Percentiles rank a stretch among this genome's conserved stretches.
Evolutionary conservation across 2,329 filamentous ascomycete genomes (phyloP).

Genomic region (Nemania sp.): DNA sequence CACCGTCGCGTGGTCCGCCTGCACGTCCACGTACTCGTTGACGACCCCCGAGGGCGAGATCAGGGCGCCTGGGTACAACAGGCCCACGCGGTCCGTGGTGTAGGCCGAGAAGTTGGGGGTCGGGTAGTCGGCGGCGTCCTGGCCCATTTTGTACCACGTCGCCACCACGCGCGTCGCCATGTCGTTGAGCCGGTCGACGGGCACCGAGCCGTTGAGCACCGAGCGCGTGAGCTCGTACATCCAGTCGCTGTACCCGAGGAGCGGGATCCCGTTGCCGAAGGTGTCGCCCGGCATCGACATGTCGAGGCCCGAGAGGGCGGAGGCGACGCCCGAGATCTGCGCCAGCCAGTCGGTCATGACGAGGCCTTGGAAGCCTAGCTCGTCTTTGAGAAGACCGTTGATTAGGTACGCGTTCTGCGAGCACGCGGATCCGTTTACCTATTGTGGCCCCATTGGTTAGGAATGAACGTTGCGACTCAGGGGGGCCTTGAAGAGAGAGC

Average conservation of each 20-base stretch:
- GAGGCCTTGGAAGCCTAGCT: slow-evolving; percentile 78
- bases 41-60: slow-evolving; percentile 71
- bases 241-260: slow-evolving; percentile 66
- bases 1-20: slow-evolving; percentile 62
- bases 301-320: slow-evolving; percentile 80
- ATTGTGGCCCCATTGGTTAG: slow-evolving; percentile 20
- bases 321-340: slow-evolving; percentile 78
- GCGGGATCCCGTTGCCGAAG: slow-evolving; percentile 58
- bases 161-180: slow-evolving; percentile 68
- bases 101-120: slow-evolving; percentile 70
- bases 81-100: slow-evolving; percentile 66
- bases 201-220: slow-evolving; percentile 68
- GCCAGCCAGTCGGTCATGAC: slow-evolving; percentile 82
- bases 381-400: slow-evolving; percentile 78
- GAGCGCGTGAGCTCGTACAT: slow-evolving; percentile 66
- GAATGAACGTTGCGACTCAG: neutral
- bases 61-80: slow-evolving; percentile 68
- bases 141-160: slow-evolving; percentile 70
- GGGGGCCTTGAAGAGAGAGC: neutral
- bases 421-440: slow-evolving; percentile 74
- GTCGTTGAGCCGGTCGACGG: slow-evolving; percentile 67
- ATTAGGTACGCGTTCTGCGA: slow-evolving; percentile 77
- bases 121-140: slow-evolving; percentile 66
- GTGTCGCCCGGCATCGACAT: slow-evolving; percentile 71
- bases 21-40: slow-evolving; percentile 76